A percentile compares a stretch with the other conserved stretches of the same genome.
These are phyloP conservation scores for Achlya hypogyna DNA, from an alignment of 352 stramenopile species.

Conservation along the genomic window DNA sequence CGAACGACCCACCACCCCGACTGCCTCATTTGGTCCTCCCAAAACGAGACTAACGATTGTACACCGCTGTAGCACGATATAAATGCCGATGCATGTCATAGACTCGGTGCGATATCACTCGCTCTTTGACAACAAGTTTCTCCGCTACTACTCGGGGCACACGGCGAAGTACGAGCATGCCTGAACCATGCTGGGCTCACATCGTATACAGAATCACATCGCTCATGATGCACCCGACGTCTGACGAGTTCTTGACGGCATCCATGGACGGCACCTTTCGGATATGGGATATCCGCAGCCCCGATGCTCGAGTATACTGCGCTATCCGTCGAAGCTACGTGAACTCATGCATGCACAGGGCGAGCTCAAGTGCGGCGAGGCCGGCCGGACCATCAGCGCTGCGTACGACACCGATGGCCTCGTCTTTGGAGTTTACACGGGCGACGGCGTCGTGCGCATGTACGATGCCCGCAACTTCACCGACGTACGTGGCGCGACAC, in stretches of 20 bases:
- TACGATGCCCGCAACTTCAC: constrained; percentile 84
- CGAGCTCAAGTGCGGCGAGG: constrained; percentile 34
- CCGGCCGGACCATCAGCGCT: constrained; percentile 28
- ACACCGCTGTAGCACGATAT: constrained; percentile 18
- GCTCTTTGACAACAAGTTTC: constrained; percentile 84
- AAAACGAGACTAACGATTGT: constrained; percentile 64
- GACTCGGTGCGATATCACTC: constrained; percentile 82
- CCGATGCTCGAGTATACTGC: constrained; percentile 42
- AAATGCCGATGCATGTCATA: constrained; percentile 17
- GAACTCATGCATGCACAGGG: constrained; percentile 31
- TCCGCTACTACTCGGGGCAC: constrained; percentile 80
- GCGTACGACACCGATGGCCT: constrained; percentile 79
- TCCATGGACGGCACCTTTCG: constrained; percentile 68
- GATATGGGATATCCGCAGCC: constrained; percentile 68
- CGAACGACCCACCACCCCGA: constrained; percentile 74
- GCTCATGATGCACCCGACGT: constrained; percentile 79
- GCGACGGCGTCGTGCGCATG: constrained; percentile 81
- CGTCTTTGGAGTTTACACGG: constrained; percentile 78
- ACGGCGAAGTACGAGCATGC: constrained; percentile 38
- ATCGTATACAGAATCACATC: constrained; percentile 48
- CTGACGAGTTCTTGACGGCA: constrained; percentile 76
- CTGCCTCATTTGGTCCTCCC: constrained; percentile 78
- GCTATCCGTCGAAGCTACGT: background rate
- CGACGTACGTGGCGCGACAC: constrained; percentile 30
- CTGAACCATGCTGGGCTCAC: background rate